phyloP scores from a whole-genome alignment of 345 rosid species.

The Hibiscus mutabilis region DNA sequence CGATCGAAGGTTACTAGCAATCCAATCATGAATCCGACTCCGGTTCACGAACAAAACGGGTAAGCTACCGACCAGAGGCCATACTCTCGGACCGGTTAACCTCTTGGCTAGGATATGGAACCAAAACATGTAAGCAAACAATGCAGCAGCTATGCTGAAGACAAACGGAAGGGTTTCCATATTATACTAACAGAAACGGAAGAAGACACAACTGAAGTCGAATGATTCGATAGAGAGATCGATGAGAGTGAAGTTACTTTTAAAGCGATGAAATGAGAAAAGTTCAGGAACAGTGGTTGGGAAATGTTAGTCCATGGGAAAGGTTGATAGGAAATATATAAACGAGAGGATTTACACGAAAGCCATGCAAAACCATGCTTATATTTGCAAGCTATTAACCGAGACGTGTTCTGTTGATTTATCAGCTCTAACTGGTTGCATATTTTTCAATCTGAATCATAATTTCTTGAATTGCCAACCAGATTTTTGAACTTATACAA shows the following conservation, averaged over 20 bases:
- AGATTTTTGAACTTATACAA: too few species aligned
- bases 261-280: constrained; percentile 24
- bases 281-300: constrained; percentile 72
- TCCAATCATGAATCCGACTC: constrained; percentile 68
- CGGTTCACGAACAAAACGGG: constrained; percentile 57
- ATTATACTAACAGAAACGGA: background rate
- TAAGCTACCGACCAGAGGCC: constrained; percentile 29
- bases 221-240: constrained; percentile 6
- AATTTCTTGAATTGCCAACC: too few species aligned
- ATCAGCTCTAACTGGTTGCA: too few species aligned
- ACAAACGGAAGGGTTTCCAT: constrained; percentile 46
- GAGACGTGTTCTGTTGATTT: too few species aligned
- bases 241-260: constrained; percentile 11
- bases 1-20: constrained; percentile 57
- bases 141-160: constrained; percentile 29
- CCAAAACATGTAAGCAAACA: constrained; percentile 60
- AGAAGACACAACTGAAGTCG: background rate
- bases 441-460: too few species aligned
- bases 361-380: too few species aligned
- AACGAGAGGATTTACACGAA: too few species aligned
- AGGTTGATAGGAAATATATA: constrained; percentile 39
- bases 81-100: constrained; percentile 52
- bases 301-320: constrained; percentile 16
- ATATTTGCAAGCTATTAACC: too few species aligned
- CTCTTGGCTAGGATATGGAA: constrained; percentile 54